Evolutionary conservation across 768 basidiomycete genomes (phyloP).

Genomic region (Rubroboletus satanas): DNA sequence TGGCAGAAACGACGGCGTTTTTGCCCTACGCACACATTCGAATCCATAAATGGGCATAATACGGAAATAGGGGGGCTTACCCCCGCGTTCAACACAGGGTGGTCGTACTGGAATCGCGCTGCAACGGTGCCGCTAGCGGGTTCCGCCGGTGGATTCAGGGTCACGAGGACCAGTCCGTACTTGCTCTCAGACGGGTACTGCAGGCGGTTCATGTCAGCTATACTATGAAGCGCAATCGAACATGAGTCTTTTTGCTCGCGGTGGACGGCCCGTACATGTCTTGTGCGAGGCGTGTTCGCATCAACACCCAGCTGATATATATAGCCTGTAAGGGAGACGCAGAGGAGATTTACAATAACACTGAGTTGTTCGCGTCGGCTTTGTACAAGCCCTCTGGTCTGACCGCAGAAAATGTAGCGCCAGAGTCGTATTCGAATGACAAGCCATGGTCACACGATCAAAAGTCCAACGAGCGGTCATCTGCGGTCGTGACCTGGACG

Average conservation of each 20-base stretch:
- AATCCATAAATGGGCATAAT: not conserved
- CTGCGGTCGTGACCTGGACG: slow-evolving; percentile 45
- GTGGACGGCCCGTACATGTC: slow-evolving; percentile 37
- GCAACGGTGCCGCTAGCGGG: slow-evolving; percentile 43
- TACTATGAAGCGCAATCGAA: not conserved
- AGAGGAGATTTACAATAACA: slow-evolving; percentile 50
- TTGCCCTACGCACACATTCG: not conserved
- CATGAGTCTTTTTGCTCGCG: not conserved
- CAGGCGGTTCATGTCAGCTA: slow-evolving; percentile 74
- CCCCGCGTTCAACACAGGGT: slow-evolving; percentile 58
- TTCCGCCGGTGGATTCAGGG: slow-evolving; percentile 63
- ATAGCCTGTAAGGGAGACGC: not conserved
- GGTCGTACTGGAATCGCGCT: slow-evolving; percentile 60
- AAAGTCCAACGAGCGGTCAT: slow-evolving; percentile 44
- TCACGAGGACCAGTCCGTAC: slow-evolving; percentile 64
- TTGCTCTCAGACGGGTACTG: slow-evolving; percentile 56
- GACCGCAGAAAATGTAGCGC: slow-evolving; percentile 36
- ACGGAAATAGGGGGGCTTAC: slow-evolving; percentile 28
- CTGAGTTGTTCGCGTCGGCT: slow-evolving; percentile 48
- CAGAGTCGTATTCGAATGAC: slow-evolving; percentile 65
- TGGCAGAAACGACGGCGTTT: not conserved
- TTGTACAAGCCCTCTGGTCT: slow-evolving; percentile 35
- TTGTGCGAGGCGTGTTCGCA: slow-evolving; percentile 20
- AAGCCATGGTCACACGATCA: slow-evolving; percentile 72
- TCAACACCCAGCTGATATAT: not conserved